Conservation (phyloP, 306 rosid genomes). For the Sicyos baderoa region DNA sequence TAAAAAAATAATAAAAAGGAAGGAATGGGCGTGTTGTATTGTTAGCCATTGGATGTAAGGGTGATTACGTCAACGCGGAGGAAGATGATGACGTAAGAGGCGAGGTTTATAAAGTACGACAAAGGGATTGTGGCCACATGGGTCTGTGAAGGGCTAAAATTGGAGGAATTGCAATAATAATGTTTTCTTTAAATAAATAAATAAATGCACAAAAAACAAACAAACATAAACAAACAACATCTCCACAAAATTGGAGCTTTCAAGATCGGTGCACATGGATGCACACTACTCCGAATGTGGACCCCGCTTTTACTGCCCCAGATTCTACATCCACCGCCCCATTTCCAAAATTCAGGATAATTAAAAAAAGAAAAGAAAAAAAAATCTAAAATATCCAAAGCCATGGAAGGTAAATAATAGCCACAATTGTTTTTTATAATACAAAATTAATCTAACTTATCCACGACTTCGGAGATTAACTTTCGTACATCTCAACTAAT, state of each 20-base stretch:
- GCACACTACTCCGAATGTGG: neutral
- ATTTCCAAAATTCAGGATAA: neutral
- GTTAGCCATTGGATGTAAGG: neutral
- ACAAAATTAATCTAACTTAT: too few species aligned
- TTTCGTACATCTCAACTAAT: too few species aligned
- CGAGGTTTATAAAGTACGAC: neutral
- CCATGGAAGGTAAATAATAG: too few species aligned
- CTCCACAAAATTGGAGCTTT: neutral
- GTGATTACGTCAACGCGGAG: neutral
- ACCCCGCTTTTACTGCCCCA: neutral
- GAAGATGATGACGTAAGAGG: neutral
- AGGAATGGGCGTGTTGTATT: neutral
- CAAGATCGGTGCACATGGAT: conserved; percentile 2
- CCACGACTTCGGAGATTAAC: too few species aligned
- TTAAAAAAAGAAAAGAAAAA: too few species aligned
- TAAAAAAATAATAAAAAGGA: neutral
- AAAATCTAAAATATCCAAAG: too few species aligned
- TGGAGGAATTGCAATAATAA: neutral
- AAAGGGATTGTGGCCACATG: neutral
- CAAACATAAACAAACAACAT: too few species aligned
- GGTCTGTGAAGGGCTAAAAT: neutral
- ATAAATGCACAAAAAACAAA: too few species aligned
- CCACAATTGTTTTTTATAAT: too few species aligned
- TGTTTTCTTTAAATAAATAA: too few species aligned
- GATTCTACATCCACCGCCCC: neutral